Percentiles rank a stretch among this genome's conserved stretches.
phyloP scores from a whole-genome alignment of 108 stramenopile species.

The Nitzschia palea region DNA sequence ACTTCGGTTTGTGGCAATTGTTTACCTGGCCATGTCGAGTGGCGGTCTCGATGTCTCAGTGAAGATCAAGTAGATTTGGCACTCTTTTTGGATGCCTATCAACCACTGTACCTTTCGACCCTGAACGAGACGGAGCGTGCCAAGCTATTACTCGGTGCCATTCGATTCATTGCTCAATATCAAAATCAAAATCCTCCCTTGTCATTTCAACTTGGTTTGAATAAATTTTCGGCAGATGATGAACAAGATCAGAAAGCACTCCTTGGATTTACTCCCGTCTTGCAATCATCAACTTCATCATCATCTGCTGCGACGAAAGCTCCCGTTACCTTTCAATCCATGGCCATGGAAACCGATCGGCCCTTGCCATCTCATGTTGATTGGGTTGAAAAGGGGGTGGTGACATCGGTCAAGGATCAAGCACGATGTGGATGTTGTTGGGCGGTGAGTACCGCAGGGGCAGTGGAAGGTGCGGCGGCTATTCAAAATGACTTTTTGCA shows the following conservation, averaged over 20 bases:
- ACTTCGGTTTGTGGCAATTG: slow-evolving; percentile 5
- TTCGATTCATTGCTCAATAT: slow-evolving; percentile 22
- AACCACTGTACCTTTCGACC: neutral
- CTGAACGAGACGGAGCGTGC: slow-evolving; percentile 21
- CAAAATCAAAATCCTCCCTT: slow-evolving; percentile 14
- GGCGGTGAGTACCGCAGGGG: slow-evolving; percentile 87
- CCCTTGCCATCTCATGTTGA: slow-evolving; percentile 51
- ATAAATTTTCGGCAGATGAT: slow-evolving; percentile 29
- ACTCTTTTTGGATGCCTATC: slow-evolving; percentile 2
- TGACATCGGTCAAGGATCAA: slow-evolving; percentile 86
- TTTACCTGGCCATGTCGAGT: slow-evolving; percentile 6
- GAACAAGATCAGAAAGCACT: slow-evolving; percentile 18
- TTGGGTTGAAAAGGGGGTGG: slow-evolving; percentile 73
- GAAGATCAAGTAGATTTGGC: slow-evolving; percentile 16
- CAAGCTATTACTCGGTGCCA: slow-evolving; percentile 8
- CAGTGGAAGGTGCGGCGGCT: slow-evolving; percentile 78
- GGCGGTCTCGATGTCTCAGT: slow-evolving; percentile 9
- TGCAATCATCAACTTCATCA: neutral
- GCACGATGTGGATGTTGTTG: slow-evolving; percentile 91
- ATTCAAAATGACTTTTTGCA: slow-evolving; percentile 27
- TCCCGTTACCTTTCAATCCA: neutral
- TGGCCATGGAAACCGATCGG: neutral
- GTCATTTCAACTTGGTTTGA: slow-evolving; percentile 31
- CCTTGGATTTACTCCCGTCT: neutral
- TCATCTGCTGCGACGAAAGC: neutral